Evolutionary conservation across 2,329 filamentous ascomycete species (phyloP).

Genomic region (Colletotrichum sp.): DNA sequence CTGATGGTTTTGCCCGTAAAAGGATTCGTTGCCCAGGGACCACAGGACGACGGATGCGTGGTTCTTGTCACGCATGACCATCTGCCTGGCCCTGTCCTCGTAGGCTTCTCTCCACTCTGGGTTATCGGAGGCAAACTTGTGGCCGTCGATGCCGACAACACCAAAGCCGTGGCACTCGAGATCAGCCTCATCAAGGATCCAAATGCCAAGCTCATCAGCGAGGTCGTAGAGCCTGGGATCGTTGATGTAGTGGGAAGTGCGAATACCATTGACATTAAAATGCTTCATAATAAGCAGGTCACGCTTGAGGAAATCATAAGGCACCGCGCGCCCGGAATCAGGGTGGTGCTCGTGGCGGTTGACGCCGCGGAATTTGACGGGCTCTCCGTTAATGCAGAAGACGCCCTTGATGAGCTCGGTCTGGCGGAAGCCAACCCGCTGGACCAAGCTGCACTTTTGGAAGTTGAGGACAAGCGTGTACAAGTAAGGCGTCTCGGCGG

Average conservation of each 20-base stretch:
- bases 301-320: slow-evolving; percentile 61
- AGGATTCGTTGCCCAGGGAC: slow-evolving; percentile 76
- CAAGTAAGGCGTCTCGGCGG: slow-evolving; percentile 69
- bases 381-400: slow-evolving; percentile 68
- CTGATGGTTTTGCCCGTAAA: slow-evolving; percentile 71
- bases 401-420: slow-evolving; percentile 66
- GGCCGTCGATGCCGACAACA: slow-evolving; percentile 42
- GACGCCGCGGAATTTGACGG: slow-evolving; percentile 70
- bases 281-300: slow-evolving; percentile 72
- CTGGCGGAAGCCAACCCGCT: slow-evolving; percentile 68
- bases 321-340: slow-evolving; percentile 64
- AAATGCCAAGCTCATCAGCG: slow-evolving; percentile 68
- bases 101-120: slow-evolving; percentile 68
- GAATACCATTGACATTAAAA: slow-evolving; percentile 73
- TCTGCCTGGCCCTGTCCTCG: slow-evolving; percentile 67
- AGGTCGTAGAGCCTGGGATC: slow-evolving; percentile 66
- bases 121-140: slow-evolving; percentile 63
- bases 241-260: slow-evolving; percentile 71
- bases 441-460: slow-evolving; percentile 44
- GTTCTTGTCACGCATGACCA: slow-evolving; percentile 65
- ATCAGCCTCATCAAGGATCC: slow-evolving; percentile 65
- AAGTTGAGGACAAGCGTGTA: slow-evolving; percentile 55
- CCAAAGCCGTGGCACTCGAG: slow-evolving; percentile 60
- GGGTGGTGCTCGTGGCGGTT: slow-evolving; percentile 77
- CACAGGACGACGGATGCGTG: slow-evolving; percentile 72